These are phyloP conservation scores for Nicotiana obtusifolia DNA, from an alignment of 257 asterid species.

Conservation along the genomic window DNA sequence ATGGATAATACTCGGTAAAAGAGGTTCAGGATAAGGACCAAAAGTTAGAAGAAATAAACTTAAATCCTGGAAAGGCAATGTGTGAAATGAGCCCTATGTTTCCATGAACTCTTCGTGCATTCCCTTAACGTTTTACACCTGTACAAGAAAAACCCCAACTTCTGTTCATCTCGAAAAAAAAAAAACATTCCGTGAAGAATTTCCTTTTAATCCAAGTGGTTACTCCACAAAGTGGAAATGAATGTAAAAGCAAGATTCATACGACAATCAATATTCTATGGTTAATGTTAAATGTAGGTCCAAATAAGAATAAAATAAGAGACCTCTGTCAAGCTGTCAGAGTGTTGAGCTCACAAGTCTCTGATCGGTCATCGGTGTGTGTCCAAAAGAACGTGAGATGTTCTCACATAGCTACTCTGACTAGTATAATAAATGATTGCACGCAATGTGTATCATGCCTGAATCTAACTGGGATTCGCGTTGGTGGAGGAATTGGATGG, in stretches of 20 bases:
- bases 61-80: background rate
- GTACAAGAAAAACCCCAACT: background rate
- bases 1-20: background rate
- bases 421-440: background rate
- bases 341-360: background rate
- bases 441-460: background rate
- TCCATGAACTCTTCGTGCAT: background rate
- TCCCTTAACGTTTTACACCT: background rate
- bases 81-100: background rate
- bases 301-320: background rate
- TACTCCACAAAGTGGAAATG: background rate
- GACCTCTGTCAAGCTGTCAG: background rate
- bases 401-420: background rate
- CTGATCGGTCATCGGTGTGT: background rate
- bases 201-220: background rate
- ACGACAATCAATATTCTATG: background rate
- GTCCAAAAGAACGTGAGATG: background rate
- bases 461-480: background rate
- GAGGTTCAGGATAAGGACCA: background rate
- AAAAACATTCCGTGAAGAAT: background rate
- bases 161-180: background rate
- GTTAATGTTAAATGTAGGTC: background rate
- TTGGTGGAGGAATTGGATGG: background rate
- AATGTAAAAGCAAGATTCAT: constrained; percentile 6
- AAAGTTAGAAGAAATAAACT: background rate